Base-by-base conservation (phyloP, 75 land plant genomes). In the Pinus albicaulis region DNA sequence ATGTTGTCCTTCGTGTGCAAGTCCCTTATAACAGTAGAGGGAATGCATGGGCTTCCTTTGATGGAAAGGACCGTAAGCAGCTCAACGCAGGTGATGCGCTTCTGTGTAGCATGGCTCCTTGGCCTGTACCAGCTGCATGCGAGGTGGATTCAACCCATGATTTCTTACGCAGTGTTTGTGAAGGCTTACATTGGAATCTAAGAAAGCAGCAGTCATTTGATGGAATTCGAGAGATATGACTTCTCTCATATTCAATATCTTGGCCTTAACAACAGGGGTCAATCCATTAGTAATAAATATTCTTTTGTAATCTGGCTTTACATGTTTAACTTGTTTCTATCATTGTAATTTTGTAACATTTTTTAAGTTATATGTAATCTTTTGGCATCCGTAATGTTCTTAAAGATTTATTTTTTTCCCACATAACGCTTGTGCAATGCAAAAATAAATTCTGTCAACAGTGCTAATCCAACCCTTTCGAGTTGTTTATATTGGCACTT, bases 21-120 rank as follows among this genome's bases (percentile, higher is more conserved):
- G 89, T 94, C 3, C 98, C 98, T 4, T 80, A 86, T 63, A 87
- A 90, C 56, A 92, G 98, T 79, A 87, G 99, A 74, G 87, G 98
- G 34, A 86, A 89, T 56, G 99, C 99, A 25, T 96, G 99, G 99
- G 99, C 86, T 31, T 92, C 98, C 19, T 96, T 96, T 78, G 99
- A 96, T 75, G 99, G 99, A 22, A 94, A 94, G 77, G 92, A 83
- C 76, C 76, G 99, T 72, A 88, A 86, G 52, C 81, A 90, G 78
- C 79, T 96, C 3, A 77, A 82, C 11, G 78, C 91, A 25, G 99
- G 99, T 1, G 99, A 96, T 77, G 93, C 98, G 25, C 90, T 96
- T 36, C 76, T 92, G 4, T 84, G 89, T 69, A 90, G 89, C 76
- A 92, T 96, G 89, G 92, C 98, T 13, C 84, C 85, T 31, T 94